Conservation (phyloP, 2,329 filamentous ascomycete species). For the Gnomoniopsis sp. region DNA sequence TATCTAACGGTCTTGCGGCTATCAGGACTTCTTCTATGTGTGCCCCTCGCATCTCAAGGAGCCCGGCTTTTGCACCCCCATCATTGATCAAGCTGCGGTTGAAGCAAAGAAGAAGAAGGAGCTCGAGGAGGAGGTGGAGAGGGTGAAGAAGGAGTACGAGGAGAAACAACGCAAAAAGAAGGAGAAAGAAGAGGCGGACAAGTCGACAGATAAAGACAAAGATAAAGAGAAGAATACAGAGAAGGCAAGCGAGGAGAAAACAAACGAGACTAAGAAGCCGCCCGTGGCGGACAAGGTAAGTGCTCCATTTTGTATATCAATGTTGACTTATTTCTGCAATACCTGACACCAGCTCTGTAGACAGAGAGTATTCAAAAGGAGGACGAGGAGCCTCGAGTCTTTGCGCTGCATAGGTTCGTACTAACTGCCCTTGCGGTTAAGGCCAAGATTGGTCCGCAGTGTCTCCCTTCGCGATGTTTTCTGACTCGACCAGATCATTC, state of each 20-base stretch:
- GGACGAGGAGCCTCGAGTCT: conserved; percentile 74
- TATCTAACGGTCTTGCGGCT: conserved; percentile 11
- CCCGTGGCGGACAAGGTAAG: conserved; percentile 27
- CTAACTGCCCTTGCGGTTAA: background rate
- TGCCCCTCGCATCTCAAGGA: conserved; percentile 83
- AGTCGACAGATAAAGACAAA: conserved; percentile 46
- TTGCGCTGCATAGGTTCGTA: conserved; percentile 72
- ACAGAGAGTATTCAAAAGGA: conserved; percentile 29
- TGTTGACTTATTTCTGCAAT: background rate
- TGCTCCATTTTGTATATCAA: background rate
- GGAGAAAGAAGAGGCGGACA: conserved; percentile 61
- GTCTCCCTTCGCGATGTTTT: no score
- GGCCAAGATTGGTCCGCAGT: background rate
- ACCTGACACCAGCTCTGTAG: conserved; percentile 39
- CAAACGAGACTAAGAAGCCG: conserved; percentile 35
- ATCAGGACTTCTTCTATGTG: conserved; percentile 83
- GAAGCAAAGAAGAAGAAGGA: conserved; percentile 65
- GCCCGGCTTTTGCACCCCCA: conserved; percentile 72
- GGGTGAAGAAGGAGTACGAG: conserved; percentile 73
- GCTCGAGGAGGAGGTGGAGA: conserved; percentile 60
- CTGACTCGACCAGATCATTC: conserved; percentile 76
- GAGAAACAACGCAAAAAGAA: conserved; percentile 67
- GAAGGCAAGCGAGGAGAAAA: conserved; percentile 36
- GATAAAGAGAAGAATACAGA: conserved; percentile 35
- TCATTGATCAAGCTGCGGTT: conserved; percentile 64